Evolutionary conservation across 768 basidiomycete species (phyloP).

Genomic region (Neoboletus magnificus): DNA sequence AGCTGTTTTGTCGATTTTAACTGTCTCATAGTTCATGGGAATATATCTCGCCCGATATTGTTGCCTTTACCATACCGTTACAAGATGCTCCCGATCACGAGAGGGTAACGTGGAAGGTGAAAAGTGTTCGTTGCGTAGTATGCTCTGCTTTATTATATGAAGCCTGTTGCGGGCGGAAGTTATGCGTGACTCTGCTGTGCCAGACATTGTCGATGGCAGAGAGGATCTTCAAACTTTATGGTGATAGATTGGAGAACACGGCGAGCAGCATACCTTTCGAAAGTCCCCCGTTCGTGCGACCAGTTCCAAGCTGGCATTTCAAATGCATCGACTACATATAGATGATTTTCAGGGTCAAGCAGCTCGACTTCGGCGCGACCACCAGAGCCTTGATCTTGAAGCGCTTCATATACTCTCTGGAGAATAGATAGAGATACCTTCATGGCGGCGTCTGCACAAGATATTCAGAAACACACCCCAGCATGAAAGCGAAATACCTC

Average conservation of each 20-base stretch:
- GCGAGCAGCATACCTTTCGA: slow-evolving; percentile 65
- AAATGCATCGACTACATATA: slow-evolving; percentile 84
- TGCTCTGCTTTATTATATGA: slow-evolving; percentile 88
- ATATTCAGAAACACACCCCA: background rate
- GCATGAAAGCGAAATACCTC: slow-evolving; percentile 10
- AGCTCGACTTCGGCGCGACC: slow-evolving; percentile 51
- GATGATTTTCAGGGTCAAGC: slow-evolving; percentile 76
- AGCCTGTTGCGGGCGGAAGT: slow-evolving; percentile 79
- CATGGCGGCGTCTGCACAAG: slow-evolving; percentile 68
- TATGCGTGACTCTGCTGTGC: slow-evolving; percentile 79
- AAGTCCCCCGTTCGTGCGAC: slow-evolving; percentile 81
- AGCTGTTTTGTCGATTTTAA: slow-evolving; percentile 95
- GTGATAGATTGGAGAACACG: background rate
- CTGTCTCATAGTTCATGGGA: slow-evolving; percentile 40
- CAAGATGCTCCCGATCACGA: slow-evolving; percentile 78
- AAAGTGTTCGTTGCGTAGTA: slow-evolving; percentile 95
- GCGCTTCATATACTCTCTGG: slow-evolving; percentile 66
- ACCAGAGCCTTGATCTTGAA: slow-evolving; percentile 61
- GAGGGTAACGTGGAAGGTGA: slow-evolving; percentile 93
- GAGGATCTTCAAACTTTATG: slow-evolving; percentile 36
- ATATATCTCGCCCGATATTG: slow-evolving; percentile 10
- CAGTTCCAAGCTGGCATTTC: slow-evolving; percentile 96
- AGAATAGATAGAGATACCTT: slow-evolving; percentile 71
- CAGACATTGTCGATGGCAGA: slow-evolving; percentile 64
- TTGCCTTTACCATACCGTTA: slow-evolving; percentile 60